Conservation (phyloP, 2,329 filamentous ascomycete species). For the Camptophora hylomeconis region DNA sequence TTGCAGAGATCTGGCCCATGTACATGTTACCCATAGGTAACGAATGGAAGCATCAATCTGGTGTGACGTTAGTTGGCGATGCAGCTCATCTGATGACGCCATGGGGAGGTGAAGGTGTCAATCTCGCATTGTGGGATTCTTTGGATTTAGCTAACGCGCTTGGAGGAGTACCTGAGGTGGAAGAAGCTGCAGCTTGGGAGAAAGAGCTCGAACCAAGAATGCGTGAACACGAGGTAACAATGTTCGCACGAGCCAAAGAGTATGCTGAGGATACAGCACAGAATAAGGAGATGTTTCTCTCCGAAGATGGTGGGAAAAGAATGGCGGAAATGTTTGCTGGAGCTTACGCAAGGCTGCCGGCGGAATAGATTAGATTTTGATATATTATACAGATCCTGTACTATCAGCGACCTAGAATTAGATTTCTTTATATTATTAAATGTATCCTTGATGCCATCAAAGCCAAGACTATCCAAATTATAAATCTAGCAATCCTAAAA, state of each 20-base stretch:
- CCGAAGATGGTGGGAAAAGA: conserved; percentile 12
- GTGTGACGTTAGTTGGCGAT: conserved; percentile 19
- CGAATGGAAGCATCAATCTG: conserved; percentile 13
- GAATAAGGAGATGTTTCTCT: conserved; percentile 14
- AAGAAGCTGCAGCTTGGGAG: conserved; percentile 2
- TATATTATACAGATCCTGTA: too few species aligned
- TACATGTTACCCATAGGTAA: conserved; percentile 16
- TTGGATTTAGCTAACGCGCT: conserved; percentile 15
- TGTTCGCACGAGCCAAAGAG: conserved; percentile 13
- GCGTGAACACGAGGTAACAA: conserved; percentile 13
- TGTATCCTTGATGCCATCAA: conserved; percentile 2
- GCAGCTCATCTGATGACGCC: conserved; percentile 21
- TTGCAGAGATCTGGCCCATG: conserved; percentile 7
- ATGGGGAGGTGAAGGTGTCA: conserved; percentile 20
- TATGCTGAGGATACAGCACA: conserved; percentile 14
- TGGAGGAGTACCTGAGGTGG: conserved; percentile 5
- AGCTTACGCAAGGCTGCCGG: neutral
- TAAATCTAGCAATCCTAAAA: too few species aligned
- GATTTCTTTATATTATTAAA: neutral
- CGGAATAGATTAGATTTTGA: too few species aligned
- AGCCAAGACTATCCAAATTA: conserved; percentile 2
- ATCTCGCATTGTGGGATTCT: conserved; percentile 20
- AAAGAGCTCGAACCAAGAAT: conserved; percentile 10
- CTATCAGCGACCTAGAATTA: too few species aligned
- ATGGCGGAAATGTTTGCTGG: conserved; percentile 10